A percentile compares a stretch with the other conserved stretches of the same genome.
Conservation (phyloP, 371 early-diverging fungal species). For the Phascolomyces articulosus region DNA sequence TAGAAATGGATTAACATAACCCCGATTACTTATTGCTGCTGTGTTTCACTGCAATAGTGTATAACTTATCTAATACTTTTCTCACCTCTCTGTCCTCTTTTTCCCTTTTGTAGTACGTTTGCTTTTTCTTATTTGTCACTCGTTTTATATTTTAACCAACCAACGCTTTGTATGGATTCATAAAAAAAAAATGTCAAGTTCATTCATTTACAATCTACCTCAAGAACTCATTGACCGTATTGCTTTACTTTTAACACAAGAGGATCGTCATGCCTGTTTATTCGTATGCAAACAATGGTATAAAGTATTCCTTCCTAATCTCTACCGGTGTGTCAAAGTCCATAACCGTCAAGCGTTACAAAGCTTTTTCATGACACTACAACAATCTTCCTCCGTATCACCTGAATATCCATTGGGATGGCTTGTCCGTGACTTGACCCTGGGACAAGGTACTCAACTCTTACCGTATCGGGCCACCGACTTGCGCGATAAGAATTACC, state of each 20-base stretch:
- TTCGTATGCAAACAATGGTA: slow-evolving; percentile 7
- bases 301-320: slow-evolving; percentile 1
- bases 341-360: slow-evolving; percentile 4
- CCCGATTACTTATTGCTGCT: no score
- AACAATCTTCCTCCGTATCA: background rate
- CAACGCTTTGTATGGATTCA: background rate
- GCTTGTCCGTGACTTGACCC: slow-evolving; percentile 2
- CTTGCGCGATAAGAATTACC: slow-evolving; percentile 7
- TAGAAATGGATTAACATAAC: no score
- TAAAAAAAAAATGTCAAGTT: background rate
- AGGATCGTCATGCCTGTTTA: slow-evolving; percentile 9
- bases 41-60: no score
- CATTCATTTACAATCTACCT: background rate
- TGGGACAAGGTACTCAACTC: background rate
- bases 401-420: background rate
- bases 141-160: background rate
- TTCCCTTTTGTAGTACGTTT: no score
- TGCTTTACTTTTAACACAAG: slow-evolving; percentile 4
- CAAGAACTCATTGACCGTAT: slow-evolving; percentile 8
- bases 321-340: slow-evolving; percentile 3
- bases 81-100: no score
- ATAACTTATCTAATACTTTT: no score
- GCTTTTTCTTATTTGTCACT: background rate
- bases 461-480: slow-evolving; percentile 4
- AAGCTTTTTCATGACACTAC: background rate